Conservation (phyloP, 108 stramenopile genomes). For the Pseudonitzschia multistriata region DNA sequence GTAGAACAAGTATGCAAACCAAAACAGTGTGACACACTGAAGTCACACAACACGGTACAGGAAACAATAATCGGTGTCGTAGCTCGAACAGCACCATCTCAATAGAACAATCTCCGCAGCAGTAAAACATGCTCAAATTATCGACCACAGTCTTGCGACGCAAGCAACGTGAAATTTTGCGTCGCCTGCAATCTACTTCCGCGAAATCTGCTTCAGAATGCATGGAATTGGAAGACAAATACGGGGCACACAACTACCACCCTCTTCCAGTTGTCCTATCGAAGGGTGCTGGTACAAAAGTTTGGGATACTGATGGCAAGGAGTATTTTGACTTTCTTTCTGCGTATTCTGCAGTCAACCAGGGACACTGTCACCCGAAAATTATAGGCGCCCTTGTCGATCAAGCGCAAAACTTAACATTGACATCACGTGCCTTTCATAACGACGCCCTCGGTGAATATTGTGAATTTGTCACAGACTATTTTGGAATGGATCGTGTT, state of each 20-base stretch:
- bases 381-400: conserved; percentile 89
- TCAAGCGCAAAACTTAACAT: conserved; percentile 90
- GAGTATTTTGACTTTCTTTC: conserved; percentile 97
- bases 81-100: no score
- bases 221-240: conserved; percentile 84
- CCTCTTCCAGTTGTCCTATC: conserved; percentile 94
- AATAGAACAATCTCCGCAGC: no score
- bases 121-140: no score
- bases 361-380: conserved; percentile 99
- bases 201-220: conserved; percentile 29
- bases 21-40: no score
- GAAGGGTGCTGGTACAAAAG: conserved; percentile 69
- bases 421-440: conserved; percentile 98
- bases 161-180: no score
- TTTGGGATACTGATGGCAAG: conserved; percentile 77
- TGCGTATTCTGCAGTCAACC: conserved; percentile 98
- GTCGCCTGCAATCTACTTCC: conserved; percentile 12
- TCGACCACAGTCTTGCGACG: no score
- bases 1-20: no score
- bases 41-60: no score
- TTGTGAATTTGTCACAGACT: conserved; percentile 81
- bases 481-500: conserved; percentile 96
- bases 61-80: no score
- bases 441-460: conserved; percentile 96
- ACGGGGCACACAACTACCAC: conserved; percentile 96